phyloP scores from a whole-genome alignment of 495 filamentous ascomycete genomes.

The Pyronema omphalodes region DNA sequence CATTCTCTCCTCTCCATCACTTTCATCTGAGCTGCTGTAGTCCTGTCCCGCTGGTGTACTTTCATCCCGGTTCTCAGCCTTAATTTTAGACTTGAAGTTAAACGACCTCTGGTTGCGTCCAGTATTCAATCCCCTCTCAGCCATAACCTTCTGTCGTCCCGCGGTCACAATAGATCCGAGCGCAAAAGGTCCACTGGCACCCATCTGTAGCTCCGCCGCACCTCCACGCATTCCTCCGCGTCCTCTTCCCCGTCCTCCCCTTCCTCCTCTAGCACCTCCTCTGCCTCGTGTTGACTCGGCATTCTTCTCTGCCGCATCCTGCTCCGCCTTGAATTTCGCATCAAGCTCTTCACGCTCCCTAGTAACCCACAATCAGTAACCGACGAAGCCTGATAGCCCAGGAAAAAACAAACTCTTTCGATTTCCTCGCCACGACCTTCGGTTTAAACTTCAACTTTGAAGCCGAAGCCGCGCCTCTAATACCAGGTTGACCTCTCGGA shows the following conservation, averaged over 20 bases:
- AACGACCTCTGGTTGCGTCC: not conserved
- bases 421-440: conserved; percentile 7
- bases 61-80: not conserved
- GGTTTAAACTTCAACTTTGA: conserved; percentile 20
- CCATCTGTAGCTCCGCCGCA: conserved; percentile 4
- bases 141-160: conserved; percentile 3
- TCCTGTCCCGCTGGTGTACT: not conserved
- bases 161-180: conserved; percentile 13
- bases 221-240: conserved; percentile 11
- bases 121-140: not conserved
- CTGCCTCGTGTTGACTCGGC: conserved; percentile 1
- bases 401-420: conserved; percentile 14
- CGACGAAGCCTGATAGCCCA: not conserved
- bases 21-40: conserved; percentile 11
- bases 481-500: conserved; percentile 1
- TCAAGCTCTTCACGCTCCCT: conserved; percentile 21
- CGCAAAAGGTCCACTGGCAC: conserved; percentile 17
- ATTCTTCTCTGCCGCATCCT: not conserved
- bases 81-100: not conserved
- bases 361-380: not conserved
- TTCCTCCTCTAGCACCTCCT: conserved; percentile 1
- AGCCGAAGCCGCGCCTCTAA: conserved; percentile 2
- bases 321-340: conserved; percentile 10
- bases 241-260: conserved; percentile 7
- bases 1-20: conserved; percentile 15